These are phyloP conservation scores for Phytophthora sp. DNA, from an alignment of 352 stramenopile genomes.

Conservation along the genomic window DNA sequence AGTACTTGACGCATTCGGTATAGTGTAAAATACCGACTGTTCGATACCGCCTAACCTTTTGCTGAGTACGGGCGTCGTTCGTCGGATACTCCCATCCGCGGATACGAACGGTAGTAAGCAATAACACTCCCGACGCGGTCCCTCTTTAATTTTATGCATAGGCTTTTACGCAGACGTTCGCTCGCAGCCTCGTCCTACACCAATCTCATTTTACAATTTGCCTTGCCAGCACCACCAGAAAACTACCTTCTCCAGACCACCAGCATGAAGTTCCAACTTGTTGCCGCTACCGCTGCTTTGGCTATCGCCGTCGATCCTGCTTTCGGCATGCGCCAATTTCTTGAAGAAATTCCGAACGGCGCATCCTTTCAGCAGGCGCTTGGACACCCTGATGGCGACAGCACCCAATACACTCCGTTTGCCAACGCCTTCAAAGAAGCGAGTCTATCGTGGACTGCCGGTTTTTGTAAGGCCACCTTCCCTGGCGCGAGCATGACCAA, in stretches of 20 bases:
- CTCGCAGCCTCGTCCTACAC: too few species aligned
- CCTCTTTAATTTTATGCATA: too few species aligned
- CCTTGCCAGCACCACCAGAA: not conserved
- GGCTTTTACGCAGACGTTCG: too few species aligned
- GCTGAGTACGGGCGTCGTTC: too few species aligned
- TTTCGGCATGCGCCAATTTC: slow-evolving; percentile 11
- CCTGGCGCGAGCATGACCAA: slow-evolving; percentile 26
- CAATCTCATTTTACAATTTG: not conserved
- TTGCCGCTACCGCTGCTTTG: not conserved
- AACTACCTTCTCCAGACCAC: not conserved
- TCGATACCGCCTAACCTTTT: too few species aligned
- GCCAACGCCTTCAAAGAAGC: slow-evolving; percentile 29
- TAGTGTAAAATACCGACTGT: too few species aligned
- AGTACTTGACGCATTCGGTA: too few species aligned
- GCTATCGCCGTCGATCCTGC: not conserved
- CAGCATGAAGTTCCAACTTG: slow-evolving; percentile 11
- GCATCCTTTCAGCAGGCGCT: slow-evolving; percentile 40
- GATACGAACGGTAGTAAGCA: too few species aligned
- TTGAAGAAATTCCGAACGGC: slow-evolving; percentile 46
- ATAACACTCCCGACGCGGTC: too few species aligned
- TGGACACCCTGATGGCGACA: slow-evolving; percentile 35
- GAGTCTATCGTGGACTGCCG: slow-evolving; percentile 19
- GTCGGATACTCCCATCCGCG: too few species aligned
- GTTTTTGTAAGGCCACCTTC: slow-evolving; percentile 17
- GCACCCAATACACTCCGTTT: slow-evolving; percentile 33